Conservation (phyloP, 2,329 filamentous ascomycete genomes). For the Epichloe amarillans region DNA sequence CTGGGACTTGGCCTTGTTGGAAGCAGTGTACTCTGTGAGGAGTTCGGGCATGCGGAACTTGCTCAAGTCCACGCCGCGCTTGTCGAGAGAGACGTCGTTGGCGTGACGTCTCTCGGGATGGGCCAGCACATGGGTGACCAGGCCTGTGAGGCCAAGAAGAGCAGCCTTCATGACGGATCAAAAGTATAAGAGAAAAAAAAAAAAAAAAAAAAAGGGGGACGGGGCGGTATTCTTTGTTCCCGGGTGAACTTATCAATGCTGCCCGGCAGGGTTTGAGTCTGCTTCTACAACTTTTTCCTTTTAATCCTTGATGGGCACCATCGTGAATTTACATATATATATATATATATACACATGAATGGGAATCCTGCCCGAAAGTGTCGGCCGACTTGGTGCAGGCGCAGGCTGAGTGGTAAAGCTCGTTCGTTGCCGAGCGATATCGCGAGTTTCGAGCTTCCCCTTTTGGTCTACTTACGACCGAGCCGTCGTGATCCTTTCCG, state of each 20-base stretch:
- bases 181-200: background rate
- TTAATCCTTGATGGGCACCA: too few relatives aligned
- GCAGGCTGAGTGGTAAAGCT: too few relatives aligned
- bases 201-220: too few relatives aligned
- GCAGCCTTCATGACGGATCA: conserved; percentile 17
- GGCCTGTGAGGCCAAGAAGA: conserved; percentile 20
- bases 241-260: too few relatives aligned
- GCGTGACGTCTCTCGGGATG: conserved; percentile 18
- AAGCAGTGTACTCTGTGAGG: conserved; percentile 16
- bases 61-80: conserved; percentile 20
- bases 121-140: conserved; percentile 17
- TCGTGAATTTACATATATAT: too few relatives aligned
- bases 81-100: conserved; percentile 11
- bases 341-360: too few relatives aligned
- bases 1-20: conserved; percentile 9
- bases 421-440: too few relatives aligned
- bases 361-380: too few relatives aligned
- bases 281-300: too few relatives aligned
- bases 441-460: conserved; percentile 1
- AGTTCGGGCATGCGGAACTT: conserved; percentile 19
- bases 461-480: conserved; percentile 1
- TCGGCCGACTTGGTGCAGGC: too few relatives aligned
- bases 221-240: background rate
- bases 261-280: too few relatives aligned
- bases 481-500: background rate